Evolutionary conservation across 2,329 filamentous ascomycete species (phyloP).

Genomic region (Neonectria ditissima): DNA sequence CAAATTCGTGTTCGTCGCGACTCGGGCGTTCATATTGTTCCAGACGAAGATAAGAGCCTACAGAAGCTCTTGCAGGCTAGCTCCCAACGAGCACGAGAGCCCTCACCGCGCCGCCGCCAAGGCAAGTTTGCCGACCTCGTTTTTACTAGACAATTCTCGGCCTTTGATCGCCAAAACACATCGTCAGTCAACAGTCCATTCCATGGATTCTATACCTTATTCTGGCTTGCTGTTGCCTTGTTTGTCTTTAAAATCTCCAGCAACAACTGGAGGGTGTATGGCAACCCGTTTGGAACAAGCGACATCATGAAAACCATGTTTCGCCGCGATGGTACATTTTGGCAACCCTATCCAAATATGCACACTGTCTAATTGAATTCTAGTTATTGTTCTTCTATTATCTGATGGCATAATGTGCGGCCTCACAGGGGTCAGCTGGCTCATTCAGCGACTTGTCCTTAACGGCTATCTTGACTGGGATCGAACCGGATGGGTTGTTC

Average conservation of each 20-base stretch:
- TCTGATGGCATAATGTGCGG: constrained; percentile 79
- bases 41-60: constrained; percentile 46
- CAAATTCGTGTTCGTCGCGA: constrained; percentile 28
- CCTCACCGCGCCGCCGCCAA: constrained; percentile 27
- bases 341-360: not conserved
- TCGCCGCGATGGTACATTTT: constrained; percentile 56
- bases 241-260: constrained; percentile 75
- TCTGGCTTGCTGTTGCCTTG: constrained; percentile 78
- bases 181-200: constrained; percentile 75
- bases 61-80: constrained; percentile 44
- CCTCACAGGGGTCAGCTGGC: constrained; percentile 72
- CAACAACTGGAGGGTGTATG: constrained; percentile 76
- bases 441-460: constrained; percentile 71
- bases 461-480: constrained; percentile 76
- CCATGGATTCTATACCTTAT: constrained; percentile 83
- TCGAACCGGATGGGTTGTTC: constrained; percentile 76
- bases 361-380: not conserved
- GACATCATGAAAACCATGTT: constrained; percentile 80
- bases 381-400: constrained; percentile 65
- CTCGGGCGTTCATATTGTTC: constrained; percentile 43
- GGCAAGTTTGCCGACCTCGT: constrained; percentile 64
- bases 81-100: constrained; percentile 41
- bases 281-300: constrained; percentile 75
- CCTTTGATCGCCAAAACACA: constrained; percentile 79
- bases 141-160: constrained; percentile 79